Conservation (phyloP, 805 yeast genomes). For the Metschnikowia kunwiensis region DNA sequence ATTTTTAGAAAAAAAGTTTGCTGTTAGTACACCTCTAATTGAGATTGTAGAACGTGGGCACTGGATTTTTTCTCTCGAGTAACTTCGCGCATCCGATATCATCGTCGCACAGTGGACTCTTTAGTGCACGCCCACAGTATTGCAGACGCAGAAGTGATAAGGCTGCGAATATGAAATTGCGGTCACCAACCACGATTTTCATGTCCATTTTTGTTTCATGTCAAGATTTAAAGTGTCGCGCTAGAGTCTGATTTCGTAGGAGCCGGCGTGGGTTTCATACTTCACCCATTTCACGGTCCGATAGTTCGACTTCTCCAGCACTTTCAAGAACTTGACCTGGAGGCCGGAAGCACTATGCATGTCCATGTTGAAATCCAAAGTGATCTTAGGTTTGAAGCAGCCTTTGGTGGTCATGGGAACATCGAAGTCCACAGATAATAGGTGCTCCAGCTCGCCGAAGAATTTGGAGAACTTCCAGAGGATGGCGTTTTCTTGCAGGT, state of each 20-base stretch:
- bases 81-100: no score
- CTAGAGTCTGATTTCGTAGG: constrained; percentile 64
- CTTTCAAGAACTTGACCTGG: constrained; percentile 66
- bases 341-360: constrained; percentile 79
- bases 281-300: constrained; percentile 84
- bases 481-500: constrained; percentile 60
- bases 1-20: no score
- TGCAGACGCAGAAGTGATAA: no score
- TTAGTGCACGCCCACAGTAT: no score
- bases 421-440: constrained; percentile 49
- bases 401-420: constrained; percentile 10
- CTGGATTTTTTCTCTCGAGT: no score
- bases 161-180: no score
- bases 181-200: no score
- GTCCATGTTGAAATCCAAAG: constrained; percentile 61
- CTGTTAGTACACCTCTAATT: no score
- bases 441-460: constrained; percentile 62
- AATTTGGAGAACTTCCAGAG: constrained; percentile 71
- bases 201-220: no score
- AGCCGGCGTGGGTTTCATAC: constrained; percentile 71
- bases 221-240: no score
- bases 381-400: constrained; percentile 77
- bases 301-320: constrained; percentile 58
- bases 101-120: no score
- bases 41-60: no score